Conservation (phyloP, 2,329 filamentous ascomycete species). For the Hysterium pulicare region DNA sequence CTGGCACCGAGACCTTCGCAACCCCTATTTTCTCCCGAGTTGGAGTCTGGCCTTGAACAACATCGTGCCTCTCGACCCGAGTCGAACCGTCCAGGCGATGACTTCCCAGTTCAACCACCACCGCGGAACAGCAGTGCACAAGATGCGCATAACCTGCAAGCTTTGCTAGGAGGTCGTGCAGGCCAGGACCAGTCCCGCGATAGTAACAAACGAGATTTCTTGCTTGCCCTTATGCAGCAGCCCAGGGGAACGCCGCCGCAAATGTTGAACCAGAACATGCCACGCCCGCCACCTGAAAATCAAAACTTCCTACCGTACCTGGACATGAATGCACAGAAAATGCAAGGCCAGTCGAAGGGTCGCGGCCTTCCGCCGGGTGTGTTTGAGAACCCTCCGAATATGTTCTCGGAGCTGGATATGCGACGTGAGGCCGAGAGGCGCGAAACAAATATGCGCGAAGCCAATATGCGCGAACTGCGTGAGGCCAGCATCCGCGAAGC, state of each 20-base stretch:
- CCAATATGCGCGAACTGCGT: not conserved
- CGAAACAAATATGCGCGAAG: conserved; percentile 14
- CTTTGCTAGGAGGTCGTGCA: conserved; percentile 38
- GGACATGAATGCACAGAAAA: conserved; percentile 30
- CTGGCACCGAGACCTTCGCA: conserved; percentile 28
- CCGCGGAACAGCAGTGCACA: conserved; percentile 28
- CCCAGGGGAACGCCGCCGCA: conserved; percentile 31
- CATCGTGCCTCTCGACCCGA: conserved; percentile 29
- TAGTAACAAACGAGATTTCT: conserved; percentile 74
- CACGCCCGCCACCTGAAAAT: conserved; percentile 32
- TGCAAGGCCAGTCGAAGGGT: conserved; percentile 37
- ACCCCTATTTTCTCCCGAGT: conserved; percentile 35
- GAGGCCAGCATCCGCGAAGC: conserved; percentile 23
- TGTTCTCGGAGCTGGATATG: conserved; percentile 31
- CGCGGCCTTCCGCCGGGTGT: conserved; percentile 36
- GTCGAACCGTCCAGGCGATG: conserved; percentile 27
- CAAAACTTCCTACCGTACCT: conserved; percentile 30
- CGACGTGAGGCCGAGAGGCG: conserved; percentile 21
- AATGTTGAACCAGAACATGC: conserved; percentile 29
- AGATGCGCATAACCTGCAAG: conserved; percentile 28
- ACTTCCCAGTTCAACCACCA: conserved; percentile 28
- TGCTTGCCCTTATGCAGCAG: conserved; percentile 73
- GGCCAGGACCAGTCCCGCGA: conserved; percentile 34
- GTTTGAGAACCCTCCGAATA: conserved; percentile 35
- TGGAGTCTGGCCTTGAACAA: conserved; percentile 25